phyloP scores from a whole-genome alignment of 805 yeast genomes.

The Candida endomychidarum region DNA sequence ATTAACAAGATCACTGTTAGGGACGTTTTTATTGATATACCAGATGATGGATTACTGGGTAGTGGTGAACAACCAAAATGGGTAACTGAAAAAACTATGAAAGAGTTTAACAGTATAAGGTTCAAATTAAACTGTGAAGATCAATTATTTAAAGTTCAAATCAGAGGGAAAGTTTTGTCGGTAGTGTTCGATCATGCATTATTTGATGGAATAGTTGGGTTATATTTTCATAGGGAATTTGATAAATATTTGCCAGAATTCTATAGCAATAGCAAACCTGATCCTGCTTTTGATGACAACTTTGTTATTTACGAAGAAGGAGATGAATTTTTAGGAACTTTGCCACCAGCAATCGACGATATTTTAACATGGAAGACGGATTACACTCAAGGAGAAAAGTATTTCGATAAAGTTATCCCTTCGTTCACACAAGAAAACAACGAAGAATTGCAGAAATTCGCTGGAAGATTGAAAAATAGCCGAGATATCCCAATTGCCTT shows the following conservation, averaged over 20 bases:
- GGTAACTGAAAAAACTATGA: constrained; percentile 31
- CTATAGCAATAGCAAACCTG: constrained; percentile 17
- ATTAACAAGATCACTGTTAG: constrained; percentile 22
- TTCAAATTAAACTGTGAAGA: constrained; percentile 24
- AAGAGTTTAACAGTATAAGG: constrained; percentile 17
- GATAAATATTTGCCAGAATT: constrained; percentile 17
- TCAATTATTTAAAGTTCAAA: constrained; percentile 30
- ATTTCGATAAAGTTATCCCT: constrained; percentile 10
- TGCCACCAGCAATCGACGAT: constrained; percentile 38
- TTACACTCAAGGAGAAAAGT: constrained; percentile 20
- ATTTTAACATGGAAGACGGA: constrained; percentile 28
- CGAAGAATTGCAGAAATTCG: constrained; percentile 7
- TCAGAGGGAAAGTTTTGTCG: constrained; percentile 25
- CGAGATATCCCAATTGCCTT: constrained; percentile 8
- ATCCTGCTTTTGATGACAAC: not conserved
- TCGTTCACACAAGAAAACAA: not conserved
- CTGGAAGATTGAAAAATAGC: constrained; percentile 13
- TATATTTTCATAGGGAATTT: constrained; percentile 34
- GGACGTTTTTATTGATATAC: constrained; percentile 21
- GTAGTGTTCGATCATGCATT: constrained; percentile 37
- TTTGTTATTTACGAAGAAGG: constrained; percentile 14
- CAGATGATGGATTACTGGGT: constrained; percentile 14
- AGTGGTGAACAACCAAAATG: constrained; percentile 8
- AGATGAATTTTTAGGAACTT: constrained; percentile 16
- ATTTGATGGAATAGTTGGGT: constrained; percentile 39